A percentile compares a stretch with the other conserved stretches of the same genome.
These are phyloP conservation scores for Erythrophleum ivorense DNA, from an alignment of 331 rosid species.

Conservation along the genomic window DNA sequence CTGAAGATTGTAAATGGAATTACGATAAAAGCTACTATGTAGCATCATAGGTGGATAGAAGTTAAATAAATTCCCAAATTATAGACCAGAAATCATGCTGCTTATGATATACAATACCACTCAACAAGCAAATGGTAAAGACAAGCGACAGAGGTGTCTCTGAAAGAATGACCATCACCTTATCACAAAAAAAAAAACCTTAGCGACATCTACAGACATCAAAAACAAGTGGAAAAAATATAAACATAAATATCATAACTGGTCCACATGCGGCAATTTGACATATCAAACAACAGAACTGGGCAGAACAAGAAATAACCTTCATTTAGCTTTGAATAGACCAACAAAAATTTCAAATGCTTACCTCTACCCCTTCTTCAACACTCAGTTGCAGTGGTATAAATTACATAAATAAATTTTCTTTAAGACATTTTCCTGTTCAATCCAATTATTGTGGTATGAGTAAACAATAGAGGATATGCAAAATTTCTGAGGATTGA, in stretches of 20 bases:
- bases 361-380: not conserved
- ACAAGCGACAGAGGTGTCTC: not conserved
- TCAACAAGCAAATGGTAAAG: not conserved
- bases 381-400: constrained; percentile 19
- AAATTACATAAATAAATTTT: constrained; percentile 25
- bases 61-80: not conserved
- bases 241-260: not conserved
- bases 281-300: constrained; percentile 1
- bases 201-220: too few species aligned
- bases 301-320: not conserved
- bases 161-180: too few species aligned
- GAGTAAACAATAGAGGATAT: not conserved
- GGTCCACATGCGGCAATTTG: not conserved
- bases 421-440: constrained; percentile 6
- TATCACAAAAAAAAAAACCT: not conserved
- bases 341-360: constrained; percentile 11
- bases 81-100: not conserved
- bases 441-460: constrained; percentile 13
- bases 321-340: constrained; percentile 26
- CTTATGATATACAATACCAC: not conserved
- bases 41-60: not conserved
- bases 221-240: not conserved
- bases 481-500: not conserved
- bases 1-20: not conserved
- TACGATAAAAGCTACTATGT: not conserved